A percentile compares a stretch with the other conserved stretches of the same genome.
Evolutionary conservation across 768 basidiomycete genomes (phyloP).

Genomic region (Termitomyces sp.): DNA sequence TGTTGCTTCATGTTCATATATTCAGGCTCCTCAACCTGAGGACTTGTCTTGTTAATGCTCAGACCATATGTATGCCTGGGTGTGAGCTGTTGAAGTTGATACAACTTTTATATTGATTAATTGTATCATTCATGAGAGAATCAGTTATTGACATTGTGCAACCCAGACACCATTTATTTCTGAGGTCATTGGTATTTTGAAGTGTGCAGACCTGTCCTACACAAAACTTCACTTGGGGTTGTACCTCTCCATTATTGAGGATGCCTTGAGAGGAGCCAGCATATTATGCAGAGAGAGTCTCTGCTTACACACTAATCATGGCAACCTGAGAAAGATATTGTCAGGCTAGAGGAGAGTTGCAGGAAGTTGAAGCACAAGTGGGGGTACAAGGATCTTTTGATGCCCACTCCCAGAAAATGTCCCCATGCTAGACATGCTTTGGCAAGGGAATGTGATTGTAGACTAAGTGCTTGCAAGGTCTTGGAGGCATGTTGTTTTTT

Average conservation of each 20-base stretch:
- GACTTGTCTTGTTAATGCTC: background rate
- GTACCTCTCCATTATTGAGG: conserved; percentile 12
- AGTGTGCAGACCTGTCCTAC: conserved; percentile 10
- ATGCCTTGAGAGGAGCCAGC: conserved; percentile 9
- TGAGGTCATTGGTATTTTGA: conserved; percentile 10
- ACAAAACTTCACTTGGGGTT: conserved; percentile 13
- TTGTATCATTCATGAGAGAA: conserved; percentile 15
- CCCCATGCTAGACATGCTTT: background rate
- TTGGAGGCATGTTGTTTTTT: background rate
- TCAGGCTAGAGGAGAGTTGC: background rate
- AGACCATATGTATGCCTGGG: conserved; percentile 11
- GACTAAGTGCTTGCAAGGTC: background rate
- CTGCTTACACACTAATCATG: background rate
- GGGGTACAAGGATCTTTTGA: background rate
- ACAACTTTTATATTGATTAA: conserved; percentile 13
- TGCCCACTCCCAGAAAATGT: background rate
- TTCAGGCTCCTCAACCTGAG: background rate
- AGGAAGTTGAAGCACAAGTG: background rate
- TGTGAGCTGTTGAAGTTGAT: conserved; percentile 8
- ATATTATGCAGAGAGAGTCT: background rate
- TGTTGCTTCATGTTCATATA: conserved; percentile 4
- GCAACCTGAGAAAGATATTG: background rate
- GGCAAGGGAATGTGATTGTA: background rate
- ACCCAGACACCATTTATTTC: conserved; percentile 16
- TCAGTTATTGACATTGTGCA: conserved; percentile 14